These are phyloP conservation scores for Isatis tinctoria DNA, from an alignment of 345 rosid genomes.

Conservation along the genomic window DNA sequence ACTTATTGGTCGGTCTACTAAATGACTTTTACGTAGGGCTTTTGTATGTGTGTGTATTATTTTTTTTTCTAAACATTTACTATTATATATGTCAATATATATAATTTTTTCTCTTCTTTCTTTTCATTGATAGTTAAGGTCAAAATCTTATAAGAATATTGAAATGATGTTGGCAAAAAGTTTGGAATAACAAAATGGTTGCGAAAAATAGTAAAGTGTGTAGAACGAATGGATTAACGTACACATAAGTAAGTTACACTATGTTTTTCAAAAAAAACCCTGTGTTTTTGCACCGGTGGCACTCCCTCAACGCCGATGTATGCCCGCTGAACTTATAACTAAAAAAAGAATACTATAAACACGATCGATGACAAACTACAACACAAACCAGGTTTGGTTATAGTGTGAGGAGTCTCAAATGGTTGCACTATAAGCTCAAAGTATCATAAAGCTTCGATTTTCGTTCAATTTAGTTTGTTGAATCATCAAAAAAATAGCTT, in stretches of 20 bases:
- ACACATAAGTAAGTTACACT: no score
- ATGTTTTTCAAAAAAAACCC: no score
- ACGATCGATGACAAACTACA: no score
- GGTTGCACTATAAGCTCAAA: no score
- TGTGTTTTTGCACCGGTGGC: no score
- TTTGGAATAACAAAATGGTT: background rate
- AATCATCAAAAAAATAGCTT: background rate
- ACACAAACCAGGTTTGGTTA: no score
- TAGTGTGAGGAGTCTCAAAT: no score
- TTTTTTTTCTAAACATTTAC: background rate
- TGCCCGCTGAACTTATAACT: no score
- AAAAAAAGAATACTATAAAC: no score
- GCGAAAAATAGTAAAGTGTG: background rate
- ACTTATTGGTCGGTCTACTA: conserved; percentile 22
- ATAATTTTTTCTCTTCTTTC: background rate
- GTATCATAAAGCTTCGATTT: no score
- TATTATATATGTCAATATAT: background rate
- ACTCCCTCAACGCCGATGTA: no score
- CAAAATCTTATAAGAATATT: background rate
- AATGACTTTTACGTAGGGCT: background rate
- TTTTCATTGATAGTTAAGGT: background rate
- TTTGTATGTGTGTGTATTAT: background rate
- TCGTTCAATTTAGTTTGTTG: background rate
- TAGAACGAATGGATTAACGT: background rate
- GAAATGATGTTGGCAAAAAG: background rate